phyloP scores from a whole-genome alignment of 2,329 filamentous ascomycete genomes.

The Monilinia laxa region DNA sequence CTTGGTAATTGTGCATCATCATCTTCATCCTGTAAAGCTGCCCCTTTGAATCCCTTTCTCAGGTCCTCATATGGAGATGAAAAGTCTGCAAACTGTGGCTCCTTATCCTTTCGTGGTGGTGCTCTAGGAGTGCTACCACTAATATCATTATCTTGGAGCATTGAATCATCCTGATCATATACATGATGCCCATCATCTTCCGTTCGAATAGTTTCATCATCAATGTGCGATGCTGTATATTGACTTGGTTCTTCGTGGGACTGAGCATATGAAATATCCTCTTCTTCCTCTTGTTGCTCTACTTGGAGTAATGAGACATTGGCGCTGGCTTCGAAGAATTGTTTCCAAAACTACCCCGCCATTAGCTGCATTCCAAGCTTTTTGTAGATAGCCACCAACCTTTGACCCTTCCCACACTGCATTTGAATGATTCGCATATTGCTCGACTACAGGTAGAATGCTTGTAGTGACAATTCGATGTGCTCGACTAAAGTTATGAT shows the following conservation, averaged over 20 bases:
- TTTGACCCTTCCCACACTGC: conserved; percentile 97
- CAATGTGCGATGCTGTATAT: conserved; percentile 41
- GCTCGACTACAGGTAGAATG: conserved; percentile 89
- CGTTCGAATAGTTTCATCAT: conserved; percentile 35
- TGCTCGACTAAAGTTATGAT: conserved; percentile 95
- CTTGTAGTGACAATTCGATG: conserved; percentile 94
- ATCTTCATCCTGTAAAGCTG: conserved; percentile 42
- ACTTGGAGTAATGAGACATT: conserved; percentile 96
- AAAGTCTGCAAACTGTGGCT: conserved; percentile 61
- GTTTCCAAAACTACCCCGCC: conserved; percentile 85
- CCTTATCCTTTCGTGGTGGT: conserved; percentile 47
- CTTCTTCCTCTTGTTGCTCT: conserved; percentile 72
- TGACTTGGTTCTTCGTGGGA: conserved; percentile 39
- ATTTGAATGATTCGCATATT: conserved; percentile 90
- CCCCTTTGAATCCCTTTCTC: conserved; percentile 60
- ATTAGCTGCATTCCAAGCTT: conserved; percentile 24
- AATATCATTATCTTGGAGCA: conserved; percentile 63
- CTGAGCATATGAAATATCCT: conserved; percentile 45
- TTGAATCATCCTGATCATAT: conserved; percentile 57
- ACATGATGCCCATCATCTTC: conserved; percentile 36
- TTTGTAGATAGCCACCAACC: conserved; percentile 48
- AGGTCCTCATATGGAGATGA: conserved; percentile 76
- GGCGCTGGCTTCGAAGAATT: conserved; percentile 98
- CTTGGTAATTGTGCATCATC: conserved; percentile 43
- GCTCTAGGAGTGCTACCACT: conserved; percentile 67